Conservation (phyloP, 1,139 yeast species). For the Yamadazyma pseudoaaseri region DNA sequence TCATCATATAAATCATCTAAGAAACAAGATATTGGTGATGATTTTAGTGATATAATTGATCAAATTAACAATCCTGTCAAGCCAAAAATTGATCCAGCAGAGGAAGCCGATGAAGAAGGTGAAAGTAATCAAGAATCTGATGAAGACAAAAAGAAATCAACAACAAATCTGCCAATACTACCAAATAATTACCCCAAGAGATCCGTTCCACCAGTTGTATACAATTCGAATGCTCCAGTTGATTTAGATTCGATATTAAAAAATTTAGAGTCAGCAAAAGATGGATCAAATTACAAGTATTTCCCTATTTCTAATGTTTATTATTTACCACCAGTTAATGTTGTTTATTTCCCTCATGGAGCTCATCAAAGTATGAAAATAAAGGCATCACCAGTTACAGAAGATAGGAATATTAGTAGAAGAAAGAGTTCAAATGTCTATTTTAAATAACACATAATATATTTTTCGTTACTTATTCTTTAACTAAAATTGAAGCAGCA, state of each 20-base stretch:
- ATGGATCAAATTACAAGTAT: conserved; percentile 41
- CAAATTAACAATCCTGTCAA: conserved; percentile 1
- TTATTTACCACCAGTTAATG: conserved; percentile 59
- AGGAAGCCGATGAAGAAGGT: conserved; percentile 8
- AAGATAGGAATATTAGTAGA: conserved; percentile 11
- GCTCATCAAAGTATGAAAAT: conserved; percentile 40
- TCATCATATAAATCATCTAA: conserved; percentile 21
- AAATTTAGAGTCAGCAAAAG: conserved; percentile 9
- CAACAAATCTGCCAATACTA: conserved; percentile 8
- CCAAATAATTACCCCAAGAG: conserved; percentile 8
- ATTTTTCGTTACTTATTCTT: conserved; percentile 39
- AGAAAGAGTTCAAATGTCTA: conserved; percentile 33
- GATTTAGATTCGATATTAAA: conserved; percentile 15
- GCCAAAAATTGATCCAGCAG: conserved; percentile 6
- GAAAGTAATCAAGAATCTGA: conserved; percentile 6
- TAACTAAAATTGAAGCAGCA: conserved; percentile 83
- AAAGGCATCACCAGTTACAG: conserved; percentile 11
- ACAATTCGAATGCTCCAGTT: conserved; percentile 14
- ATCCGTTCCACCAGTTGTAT: conserved; percentile 11
- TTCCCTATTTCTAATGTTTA: conserved; percentile 57
- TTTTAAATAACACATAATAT: no score
- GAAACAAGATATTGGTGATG: conserved; percentile 7
- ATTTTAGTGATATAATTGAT: conserved; percentile 6
- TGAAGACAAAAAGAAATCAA: conserved; percentile 6
- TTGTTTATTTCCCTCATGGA: conserved; percentile 59